Conservation (phyloP, 371 early-diverging fungal species). For the Syncephalastrum monosporum region DNA sequence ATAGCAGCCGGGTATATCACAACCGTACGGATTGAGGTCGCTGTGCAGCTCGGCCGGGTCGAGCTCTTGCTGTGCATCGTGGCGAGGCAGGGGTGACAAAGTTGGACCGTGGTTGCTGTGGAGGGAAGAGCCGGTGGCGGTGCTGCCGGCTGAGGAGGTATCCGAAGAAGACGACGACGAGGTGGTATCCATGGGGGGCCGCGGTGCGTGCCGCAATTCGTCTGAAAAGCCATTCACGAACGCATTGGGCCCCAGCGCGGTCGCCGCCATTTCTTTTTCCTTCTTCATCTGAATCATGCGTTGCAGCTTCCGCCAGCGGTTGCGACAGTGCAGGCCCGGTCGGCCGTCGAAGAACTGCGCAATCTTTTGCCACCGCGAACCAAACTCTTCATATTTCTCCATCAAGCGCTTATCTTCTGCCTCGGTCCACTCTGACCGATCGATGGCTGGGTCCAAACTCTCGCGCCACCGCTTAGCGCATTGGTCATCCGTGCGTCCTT, state of each 20-base stretch:
- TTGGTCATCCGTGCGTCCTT: slow-evolving; percentile 82
- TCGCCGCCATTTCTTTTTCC: slow-evolving; percentile 30
- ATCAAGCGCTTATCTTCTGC: slow-evolving; percentile 71
- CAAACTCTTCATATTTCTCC: slow-evolving; percentile 65
- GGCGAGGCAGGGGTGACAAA: too few species aligned
- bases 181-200: slow-evolving; percentile 10
- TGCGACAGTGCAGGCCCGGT: slow-evolving; percentile 80
- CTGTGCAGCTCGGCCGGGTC: slow-evolving; percentile 1
- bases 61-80: too few species aligned
- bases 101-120: too few species aligned
- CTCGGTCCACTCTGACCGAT: slow-evolving; percentile 74
- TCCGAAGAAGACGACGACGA: slow-evolving; percentile 9
- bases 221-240: slow-evolving; percentile 34
- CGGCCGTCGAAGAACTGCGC: slow-evolving; percentile 77
- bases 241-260: slow-evolving; percentile 14
- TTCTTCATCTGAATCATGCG: slow-evolving; percentile 60
- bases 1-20: slow-evolving; percentile 60
- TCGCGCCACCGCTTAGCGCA: slow-evolving; percentile 85
- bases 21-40: slow-evolving; percentile 66
- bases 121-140: too few species aligned
- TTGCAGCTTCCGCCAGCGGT: slow-evolving; percentile 79
- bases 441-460: slow-evolving; percentile 75
- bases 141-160: slow-evolving; percentile 3
- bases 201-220: slow-evolving; percentile 5
- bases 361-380: slow-evolving; percentile 84